These are phyloP conservation scores for Mucor indicus DNA, from an alignment of 371 early-diverging fungal genomes.

Conservation along the genomic window DNA sequence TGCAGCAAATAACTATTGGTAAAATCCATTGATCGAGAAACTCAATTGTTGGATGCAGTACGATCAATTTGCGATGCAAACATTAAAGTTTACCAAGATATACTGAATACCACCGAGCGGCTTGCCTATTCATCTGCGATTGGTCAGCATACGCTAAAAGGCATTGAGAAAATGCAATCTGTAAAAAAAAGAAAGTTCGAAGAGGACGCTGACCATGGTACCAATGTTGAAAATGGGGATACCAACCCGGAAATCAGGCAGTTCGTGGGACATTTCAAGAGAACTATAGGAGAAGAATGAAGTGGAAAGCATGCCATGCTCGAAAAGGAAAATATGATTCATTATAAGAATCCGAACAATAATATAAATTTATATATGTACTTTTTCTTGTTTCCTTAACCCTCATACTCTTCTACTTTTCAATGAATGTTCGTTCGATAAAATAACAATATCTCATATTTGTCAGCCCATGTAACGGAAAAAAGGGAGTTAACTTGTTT, in stretches of 20 bases:
- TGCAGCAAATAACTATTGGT: conserved; percentile 10
- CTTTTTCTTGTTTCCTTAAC: too few species aligned
- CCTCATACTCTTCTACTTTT: too few species aligned
- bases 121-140: conserved; percentile 13
- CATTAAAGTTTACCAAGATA: conserved; percentile 14
- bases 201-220: conserved; percentile 13
- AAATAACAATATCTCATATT: too few species aligned
- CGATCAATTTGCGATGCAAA: conserved; percentile 10
- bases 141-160: conserved; percentile 11
- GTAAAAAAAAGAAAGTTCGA: conserved; percentile 12
- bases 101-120: conserved; percentile 12
- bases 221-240: conserved; percentile 12
- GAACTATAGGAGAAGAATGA: neutral
- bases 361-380: too few species aligned
- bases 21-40: conserved; percentile 10
- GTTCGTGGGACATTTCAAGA: too few species aligned
- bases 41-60: conserved; percentile 9
- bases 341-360: too few species aligned
- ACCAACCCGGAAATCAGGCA: too few species aligned
- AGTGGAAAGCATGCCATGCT: too few species aligned
- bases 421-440: too few species aligned
- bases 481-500: too few species aligned
- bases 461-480: too few species aligned
- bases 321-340: too few species aligned
- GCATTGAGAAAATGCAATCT: conserved; percentile 12